Evolutionary conservation across 2,329 filamentous ascomycete species (phyloP), one percentile per base, ranked within the genome.

Genomic region (Dryadomyces sulphureus): DNA sequence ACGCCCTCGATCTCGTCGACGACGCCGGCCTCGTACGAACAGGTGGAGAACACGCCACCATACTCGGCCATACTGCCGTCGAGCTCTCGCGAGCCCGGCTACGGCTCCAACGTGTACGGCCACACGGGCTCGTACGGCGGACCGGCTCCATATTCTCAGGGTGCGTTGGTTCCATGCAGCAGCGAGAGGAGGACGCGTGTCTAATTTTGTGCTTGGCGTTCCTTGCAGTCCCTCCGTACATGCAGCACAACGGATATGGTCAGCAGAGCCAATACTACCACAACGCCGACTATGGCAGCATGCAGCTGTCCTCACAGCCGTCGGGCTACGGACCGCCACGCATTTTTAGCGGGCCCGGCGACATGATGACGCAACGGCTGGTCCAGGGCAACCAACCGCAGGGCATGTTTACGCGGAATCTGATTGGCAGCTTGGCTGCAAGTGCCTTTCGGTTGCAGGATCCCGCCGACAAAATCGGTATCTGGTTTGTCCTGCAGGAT

Each of bases 401-500:
- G 34, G 86, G 85, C 47, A 93, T 94, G 86, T 94, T 90, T 59
- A 95, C 89, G 0, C 72, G 90, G 45, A 98, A 96, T 57, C 73
- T 98, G 9, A 96, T 98, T 52, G 92, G 92, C 2, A 94, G 85
- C 60, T 69, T 94, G 44, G 81, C 86, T 6, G 88, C 89, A 27
- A 94, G 89, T 57, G 90, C 90, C 2, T 90, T 89, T 58, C 78
- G 82, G 27, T 72, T 96, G 45, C 80, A 77, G 2, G 89, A 96
- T 54, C 76, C 79, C 0, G 69, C 84, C 16, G 81, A 86, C 53
- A 84, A 86, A 60, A 78, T 85, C 43, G 90, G 90, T 2, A 88
- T 94, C 52, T 98, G 90, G 90, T 98, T 98, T 57, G 84, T 98
- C 40, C 69, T 96, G 45, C 90, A 95, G 61, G 92, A 98, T 64